Percentiles rank a stretch among this genome's conserved stretches.
These are phyloP conservation scores for Clarkia xantiana DNA, from an alignment of 345 rosid species.

Conservation along the genomic window DNA sequence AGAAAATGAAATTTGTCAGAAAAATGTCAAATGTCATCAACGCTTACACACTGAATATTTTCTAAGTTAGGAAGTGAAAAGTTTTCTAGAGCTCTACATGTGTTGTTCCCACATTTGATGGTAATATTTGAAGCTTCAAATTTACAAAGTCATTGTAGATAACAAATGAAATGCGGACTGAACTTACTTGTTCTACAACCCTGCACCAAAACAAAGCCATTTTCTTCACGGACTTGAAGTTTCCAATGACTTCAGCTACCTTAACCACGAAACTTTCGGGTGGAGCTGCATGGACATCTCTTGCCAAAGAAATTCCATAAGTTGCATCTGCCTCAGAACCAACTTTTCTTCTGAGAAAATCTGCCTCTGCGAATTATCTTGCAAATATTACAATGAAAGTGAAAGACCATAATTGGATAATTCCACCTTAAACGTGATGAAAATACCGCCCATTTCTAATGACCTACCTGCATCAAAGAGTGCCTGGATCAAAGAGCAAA, in stretches of 20 bases:
- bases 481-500: conserved; percentile 31
- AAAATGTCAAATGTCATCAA: not conserved
- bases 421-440: conserved; percentile 1
- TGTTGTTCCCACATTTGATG: too few relatives aligned
- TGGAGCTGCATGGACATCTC: conserved; percentile 85
- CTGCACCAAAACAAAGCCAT: conserved; percentile 84
- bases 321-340: conserved; percentile 31
- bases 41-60: too few relatives aligned
- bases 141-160: not conserved
- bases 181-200: conserved; percentile 72
- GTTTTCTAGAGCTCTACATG: too few relatives aligned
- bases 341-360: conserved; percentile 59
- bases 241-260: conserved; percentile 88
- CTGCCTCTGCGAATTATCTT: conserved; percentile 64
- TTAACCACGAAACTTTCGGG: conserved; percentile 59
- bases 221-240: conserved; percentile 53
- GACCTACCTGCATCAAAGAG: conserved; percentile 64
- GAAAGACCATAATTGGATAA: conserved; percentile 42
- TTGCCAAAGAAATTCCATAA: conserved; percentile 31
- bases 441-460: conserved; percentile 6
- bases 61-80: too few relatives aligned
- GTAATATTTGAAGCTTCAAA: not conserved
- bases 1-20: conserved; percentile 10
- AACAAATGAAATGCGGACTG: not conserved
- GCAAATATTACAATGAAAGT: conserved; percentile 49